A percentile compares a stretch with the other conserved stretches of the same genome.
phyloP scores from a whole-genome alignment of 2,329 filamentous ascomycete species.

The Biscogniauxia mediterranea region DNA sequence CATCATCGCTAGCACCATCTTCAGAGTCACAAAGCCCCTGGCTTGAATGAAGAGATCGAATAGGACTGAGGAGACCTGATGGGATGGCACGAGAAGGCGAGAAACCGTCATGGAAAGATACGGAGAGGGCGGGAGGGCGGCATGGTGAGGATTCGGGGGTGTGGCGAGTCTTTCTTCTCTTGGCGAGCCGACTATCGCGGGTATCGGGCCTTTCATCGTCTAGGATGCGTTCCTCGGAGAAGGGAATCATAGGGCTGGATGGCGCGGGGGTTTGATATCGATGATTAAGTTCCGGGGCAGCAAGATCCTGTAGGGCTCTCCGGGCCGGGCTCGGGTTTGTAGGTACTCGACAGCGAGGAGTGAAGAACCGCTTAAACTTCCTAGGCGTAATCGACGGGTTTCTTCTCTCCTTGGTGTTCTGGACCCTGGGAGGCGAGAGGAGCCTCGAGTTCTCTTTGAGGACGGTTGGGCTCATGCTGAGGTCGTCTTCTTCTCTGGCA shows the following conservation, averaged over 20 bases:
- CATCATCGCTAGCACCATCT: constrained; percentile 34
- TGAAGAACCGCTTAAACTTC: constrained; percentile 54
- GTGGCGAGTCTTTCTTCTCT: constrained; percentile 40
- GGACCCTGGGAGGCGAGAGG: constrained; percentile 26
- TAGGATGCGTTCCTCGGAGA: constrained; percentile 25
- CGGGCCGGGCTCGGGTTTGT: constrained; percentile 38
- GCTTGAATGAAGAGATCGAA: constrained; percentile 34
- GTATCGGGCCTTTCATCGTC: constrained; percentile 20
- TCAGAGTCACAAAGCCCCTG: constrained; percentile 33
- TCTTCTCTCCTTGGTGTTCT: constrained; percentile 43
- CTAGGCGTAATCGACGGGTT: constrained; percentile 53
- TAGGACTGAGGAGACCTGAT: constrained; percentile 37
- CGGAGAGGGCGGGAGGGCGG: constrained; percentile 28
- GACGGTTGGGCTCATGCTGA: constrained; percentile 14
- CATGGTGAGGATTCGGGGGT: constrained; percentile 40
- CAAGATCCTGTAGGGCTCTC: constrained; percentile 41
- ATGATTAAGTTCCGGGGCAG: constrained; percentile 38
- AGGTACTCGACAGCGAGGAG: constrained; percentile 44
- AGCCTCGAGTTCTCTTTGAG: constrained; percentile 18
- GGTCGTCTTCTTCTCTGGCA: constrained; percentile 4
- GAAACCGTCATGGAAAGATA: constrained; percentile 4
- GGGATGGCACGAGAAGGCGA: constrained; percentile 10
- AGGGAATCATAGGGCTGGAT: constrained; percentile 39
- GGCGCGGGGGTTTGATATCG: constrained; percentile 38
- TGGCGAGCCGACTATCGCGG: constrained; percentile 27